Evolutionary conservation across 768 basidiomycete species (phyloP).

Genomic region (Sporobolomyces phaffii): DNA sequence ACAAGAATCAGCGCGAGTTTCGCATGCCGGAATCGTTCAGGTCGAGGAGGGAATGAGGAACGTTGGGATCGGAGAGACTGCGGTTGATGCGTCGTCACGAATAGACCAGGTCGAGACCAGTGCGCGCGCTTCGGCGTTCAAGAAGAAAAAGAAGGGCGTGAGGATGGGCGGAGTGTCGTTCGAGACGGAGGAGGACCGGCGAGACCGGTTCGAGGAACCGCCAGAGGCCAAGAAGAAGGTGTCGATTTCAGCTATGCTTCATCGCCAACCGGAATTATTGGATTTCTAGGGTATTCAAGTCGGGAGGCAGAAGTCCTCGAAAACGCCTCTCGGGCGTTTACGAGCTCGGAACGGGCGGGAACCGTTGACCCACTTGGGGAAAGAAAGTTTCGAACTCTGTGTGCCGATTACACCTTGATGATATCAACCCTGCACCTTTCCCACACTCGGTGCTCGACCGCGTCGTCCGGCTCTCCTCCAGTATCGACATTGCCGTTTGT

Average conservation of each 20-base stretch:
- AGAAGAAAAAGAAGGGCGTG: constrained; percentile 18
- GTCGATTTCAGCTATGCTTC: constrained; percentile 21
- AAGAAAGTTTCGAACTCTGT: too few species aligned
- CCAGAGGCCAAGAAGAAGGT: constrained; percentile 10
- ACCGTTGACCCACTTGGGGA: too few species aligned
- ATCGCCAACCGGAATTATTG: constrained; percentile 21
- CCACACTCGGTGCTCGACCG: constrained; percentile 46
- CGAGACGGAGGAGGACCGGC: background rate
- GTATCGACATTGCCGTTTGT: constrained; percentile 12
- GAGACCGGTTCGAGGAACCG: background rate
- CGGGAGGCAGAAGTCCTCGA: too few species aligned
- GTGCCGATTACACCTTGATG: constrained; percentile 45
- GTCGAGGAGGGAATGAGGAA: background rate
- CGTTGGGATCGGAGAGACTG: background rate
- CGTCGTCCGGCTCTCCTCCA: constrained; percentile 33
- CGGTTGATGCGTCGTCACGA: background rate
- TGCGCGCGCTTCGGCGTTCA: constrained; percentile 3
- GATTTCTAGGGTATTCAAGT: too few species aligned
- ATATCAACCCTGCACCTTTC: constrained; percentile 50
- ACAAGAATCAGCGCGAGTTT: too few species aligned
- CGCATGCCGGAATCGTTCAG: too few species aligned
- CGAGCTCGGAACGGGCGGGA: too few species aligned
- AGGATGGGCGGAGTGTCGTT: constrained; percentile 15
- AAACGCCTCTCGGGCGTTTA: too few species aligned
- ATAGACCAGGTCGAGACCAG: too few species aligned